Evolutionary conservation across 345 rosid species (phyloP), one percentile per base, ranked within the genome.

Genomic region (Citrus medica): DNA sequence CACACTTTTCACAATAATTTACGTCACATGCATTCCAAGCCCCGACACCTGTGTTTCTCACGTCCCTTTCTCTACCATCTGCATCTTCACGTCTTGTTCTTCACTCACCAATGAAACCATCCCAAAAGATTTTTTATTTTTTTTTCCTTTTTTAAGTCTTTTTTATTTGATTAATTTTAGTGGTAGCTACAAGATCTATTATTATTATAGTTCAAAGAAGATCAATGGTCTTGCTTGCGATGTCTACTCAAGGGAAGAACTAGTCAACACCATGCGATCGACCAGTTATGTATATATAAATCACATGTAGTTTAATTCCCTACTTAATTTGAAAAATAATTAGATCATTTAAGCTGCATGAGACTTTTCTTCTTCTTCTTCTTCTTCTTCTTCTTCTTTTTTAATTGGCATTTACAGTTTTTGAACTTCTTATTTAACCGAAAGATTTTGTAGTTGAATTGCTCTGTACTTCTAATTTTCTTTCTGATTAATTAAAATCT

Each of bases 1-100:
- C 83, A 69, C 58, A 2, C 1, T 13, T 78, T 74, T 82, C 75
- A 67, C 42, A 1, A 72, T 55, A 2, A 40, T 65, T 46, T 14
- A 58, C 71, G 9, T 1, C 56, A 73, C 60, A 62, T 48, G 68
- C 77, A 68, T 67, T 68, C 67, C 79, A 30, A 28, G 2, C 17
- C 2, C 70, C 40, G n/a, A 60, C 32, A 63, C 37, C 30, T 70
- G 17, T 12, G 27, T 64, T 24, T 21, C 48, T 65, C 22, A 37
- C 67, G 51, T 62, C 79, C 33, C 71, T 27, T 21, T 48, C 61
- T 56, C 38, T 7, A 0, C 22, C 22, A 7, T 8, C 7, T 65
- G n/a, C 21, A 2, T 4, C 61, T 21, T 19, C 25, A 3, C 51
- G 5, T 0, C 17, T 13, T 46, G 51, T 7, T 25, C 22, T 16